Evolutionary conservation across 345 rosid genomes (phyloP).

Genomic region (Triadica sebifera): DNA sequence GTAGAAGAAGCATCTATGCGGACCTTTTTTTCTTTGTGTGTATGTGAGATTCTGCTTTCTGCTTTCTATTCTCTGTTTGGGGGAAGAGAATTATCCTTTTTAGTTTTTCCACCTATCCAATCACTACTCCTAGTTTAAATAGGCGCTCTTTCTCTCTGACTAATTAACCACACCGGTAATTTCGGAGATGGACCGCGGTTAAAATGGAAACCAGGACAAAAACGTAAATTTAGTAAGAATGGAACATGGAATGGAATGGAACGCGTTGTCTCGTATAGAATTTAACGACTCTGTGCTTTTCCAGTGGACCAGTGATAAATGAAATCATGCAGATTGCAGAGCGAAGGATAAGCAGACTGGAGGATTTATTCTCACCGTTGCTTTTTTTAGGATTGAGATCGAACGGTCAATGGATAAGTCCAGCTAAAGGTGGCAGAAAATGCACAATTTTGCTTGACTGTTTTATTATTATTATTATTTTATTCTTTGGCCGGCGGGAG

Average conservation of each 20-base stretch:
- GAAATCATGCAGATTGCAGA: too few species aligned
- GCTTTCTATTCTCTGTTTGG: conserved; percentile 1
- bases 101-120: neutral
- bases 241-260: too few species aligned
- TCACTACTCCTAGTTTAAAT: too few species aligned
- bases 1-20: neutral
- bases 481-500: conserved; percentile 2
- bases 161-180: neutral
- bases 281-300: too few species aligned
- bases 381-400: neutral
- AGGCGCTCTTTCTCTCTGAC: neutral
- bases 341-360: too few species aligned
- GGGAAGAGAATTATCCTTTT: neutral
- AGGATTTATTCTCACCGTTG: neutral
- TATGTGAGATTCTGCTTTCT: neutral
- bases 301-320: too few species aligned
- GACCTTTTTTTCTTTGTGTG: neutral
- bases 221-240: neutral
- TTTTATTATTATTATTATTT: neutral
- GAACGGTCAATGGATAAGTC: neutral
- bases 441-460: too few species aligned
- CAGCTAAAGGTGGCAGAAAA: neutral
- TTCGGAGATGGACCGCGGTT: neutral
- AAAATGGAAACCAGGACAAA: neutral
- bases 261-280: too few species aligned